phyloP scores from a whole-genome alignment of 1,284 basidiomycete species.

The Trichosporon faecale region DNA sequence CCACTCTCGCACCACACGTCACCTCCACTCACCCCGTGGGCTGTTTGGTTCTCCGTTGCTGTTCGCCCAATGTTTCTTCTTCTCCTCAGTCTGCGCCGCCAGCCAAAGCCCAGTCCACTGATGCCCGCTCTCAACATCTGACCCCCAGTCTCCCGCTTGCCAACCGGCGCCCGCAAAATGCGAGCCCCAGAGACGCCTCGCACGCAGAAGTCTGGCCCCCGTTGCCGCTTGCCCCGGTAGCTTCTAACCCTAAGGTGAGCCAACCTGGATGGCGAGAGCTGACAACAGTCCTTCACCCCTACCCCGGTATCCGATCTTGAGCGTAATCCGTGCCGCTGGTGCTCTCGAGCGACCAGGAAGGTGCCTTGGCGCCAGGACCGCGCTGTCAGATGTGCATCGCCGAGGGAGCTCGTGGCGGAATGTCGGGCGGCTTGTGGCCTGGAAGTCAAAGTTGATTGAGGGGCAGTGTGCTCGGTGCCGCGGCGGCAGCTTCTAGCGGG shows the following conservation, averaged over 20 bases:
- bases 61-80: neutral
- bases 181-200: constrained; percentile 19
- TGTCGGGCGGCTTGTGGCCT: neutral
- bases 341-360: constrained; percentile 16
- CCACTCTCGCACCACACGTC: neutral
- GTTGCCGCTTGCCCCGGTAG: constrained; percentile 9
- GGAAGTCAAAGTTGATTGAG: neutral
- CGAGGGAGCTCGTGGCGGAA: constrained; percentile 8
- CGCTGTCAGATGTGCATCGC: constrained; percentile 14
- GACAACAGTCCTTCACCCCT: constrained; percentile 21
- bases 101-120: neutral
- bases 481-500: neutral
- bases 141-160: neutral
- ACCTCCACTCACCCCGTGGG: neutral
- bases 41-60: neutral
- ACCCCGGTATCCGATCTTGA: constrained; percentile 20
- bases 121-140: neutral
- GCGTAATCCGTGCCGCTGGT: constrained; percentile 24
- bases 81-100: constrained; percentile 10
- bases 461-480: constrained; percentile 3
- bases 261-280: neutral
- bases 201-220: constrained; percentile 4
- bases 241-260: constrained; percentile 25
- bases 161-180: neutral
- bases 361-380: constrained; percentile 13